These are phyloP conservation scores for Verticillium nonalfalfae DNA, from an alignment of 2,329 filamentous ascomycete species.

Conservation along the genomic window DNA sequence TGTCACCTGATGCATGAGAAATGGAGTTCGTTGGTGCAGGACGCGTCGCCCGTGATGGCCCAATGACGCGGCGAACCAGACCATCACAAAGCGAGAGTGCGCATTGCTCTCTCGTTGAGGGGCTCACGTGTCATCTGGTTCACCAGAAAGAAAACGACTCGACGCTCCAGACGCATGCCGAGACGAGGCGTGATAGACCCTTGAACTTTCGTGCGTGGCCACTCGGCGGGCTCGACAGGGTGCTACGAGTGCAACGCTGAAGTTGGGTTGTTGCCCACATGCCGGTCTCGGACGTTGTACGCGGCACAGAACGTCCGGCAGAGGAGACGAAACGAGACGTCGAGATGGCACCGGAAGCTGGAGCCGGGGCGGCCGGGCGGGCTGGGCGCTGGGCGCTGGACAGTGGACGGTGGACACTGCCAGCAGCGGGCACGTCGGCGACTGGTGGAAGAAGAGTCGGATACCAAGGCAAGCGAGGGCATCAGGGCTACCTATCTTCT, in stretches of 20 bases:
- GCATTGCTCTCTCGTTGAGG: too few species aligned
- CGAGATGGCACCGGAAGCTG: not conserved
- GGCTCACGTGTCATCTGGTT: too few species aligned
- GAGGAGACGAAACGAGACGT: not conserved
- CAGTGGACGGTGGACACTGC: too few species aligned
- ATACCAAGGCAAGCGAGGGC: not conserved
- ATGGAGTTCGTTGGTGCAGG: not conserved
- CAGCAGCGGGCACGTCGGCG: not conserved
- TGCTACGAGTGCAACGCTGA: not conserved
- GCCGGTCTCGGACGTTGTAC: not conserved
- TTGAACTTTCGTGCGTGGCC: too few species aligned
- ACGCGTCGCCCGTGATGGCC: not conserved
- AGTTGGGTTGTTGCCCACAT: not conserved
- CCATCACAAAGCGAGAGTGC: not conserved
- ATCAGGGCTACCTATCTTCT: not conserved
- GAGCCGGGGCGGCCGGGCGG: not conserved
- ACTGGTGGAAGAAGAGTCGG: not conserved
- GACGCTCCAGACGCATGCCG: too few species aligned
- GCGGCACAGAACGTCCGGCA: not conserved
- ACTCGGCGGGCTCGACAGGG: too few species aligned
- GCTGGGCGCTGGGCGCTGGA: not conserved
- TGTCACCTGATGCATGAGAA: not conserved
- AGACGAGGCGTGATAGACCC: too few species aligned
- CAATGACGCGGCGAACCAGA: not conserved
- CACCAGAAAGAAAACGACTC: too few species aligned